These are phyloP conservation scores for Parathielavia hyrcaniae DNA, from an alignment of 495 filamentous ascomycete genomes.

Conservation along the genomic window DNA sequence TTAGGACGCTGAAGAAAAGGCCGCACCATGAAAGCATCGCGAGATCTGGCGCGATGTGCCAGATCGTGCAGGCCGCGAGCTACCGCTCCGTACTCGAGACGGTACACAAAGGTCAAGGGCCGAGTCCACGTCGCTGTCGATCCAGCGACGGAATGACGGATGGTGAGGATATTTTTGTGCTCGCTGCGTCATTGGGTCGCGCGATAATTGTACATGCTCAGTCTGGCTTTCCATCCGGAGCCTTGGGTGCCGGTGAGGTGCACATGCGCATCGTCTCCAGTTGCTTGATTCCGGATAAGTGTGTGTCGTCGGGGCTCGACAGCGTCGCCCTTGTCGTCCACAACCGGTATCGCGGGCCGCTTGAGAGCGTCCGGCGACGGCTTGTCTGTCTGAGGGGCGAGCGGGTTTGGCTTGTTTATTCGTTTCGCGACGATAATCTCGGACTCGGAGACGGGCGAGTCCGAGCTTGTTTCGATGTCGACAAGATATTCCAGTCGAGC, in stretches of 20 bases:
- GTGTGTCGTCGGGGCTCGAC: neutral
- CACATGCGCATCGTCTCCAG: neutral
- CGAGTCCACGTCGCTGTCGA: neutral
- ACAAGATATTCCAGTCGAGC: neutral
- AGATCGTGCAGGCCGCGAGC: neutral
- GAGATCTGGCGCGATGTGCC: no score
- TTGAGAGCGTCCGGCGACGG: neutral
- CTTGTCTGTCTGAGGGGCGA: neutral
- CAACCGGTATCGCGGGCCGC: neutral
- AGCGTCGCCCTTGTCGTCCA: neutral
- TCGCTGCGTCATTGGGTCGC: neutral
- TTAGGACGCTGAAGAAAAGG: no score
- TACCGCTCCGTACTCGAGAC: no score
- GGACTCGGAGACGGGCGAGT: neutral
- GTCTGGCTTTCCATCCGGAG: neutral
- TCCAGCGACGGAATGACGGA: neutral
- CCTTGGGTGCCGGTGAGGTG: neutral
- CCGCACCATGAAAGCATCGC: no score
- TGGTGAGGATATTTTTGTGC: neutral
- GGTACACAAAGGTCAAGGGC: neutral
- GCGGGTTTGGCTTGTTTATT: neutral
- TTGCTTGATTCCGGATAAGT: neutral
- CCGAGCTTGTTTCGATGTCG: neutral
- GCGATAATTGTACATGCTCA: neutral
- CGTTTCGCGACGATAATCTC: neutral